phyloP scores from a whole-genome alignment of 805 yeast genomes.

The Kazachstania viticola region DNA sequence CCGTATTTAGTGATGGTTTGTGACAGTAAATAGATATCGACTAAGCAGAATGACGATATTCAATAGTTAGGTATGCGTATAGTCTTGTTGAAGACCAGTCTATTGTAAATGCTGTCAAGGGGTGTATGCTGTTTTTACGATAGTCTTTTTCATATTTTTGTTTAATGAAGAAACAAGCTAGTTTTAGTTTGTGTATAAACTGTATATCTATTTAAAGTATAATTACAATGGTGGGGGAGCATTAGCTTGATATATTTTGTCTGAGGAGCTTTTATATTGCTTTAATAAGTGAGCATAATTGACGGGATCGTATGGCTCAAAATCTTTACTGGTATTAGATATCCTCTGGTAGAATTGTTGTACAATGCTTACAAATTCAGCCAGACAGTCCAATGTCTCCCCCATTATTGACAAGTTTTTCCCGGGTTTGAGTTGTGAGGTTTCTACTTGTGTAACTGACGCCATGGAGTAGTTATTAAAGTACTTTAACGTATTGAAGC shows the following conservation, averaged over 20 bases:
- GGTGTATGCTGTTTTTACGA: no score
- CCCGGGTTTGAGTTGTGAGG: conserved; percentile 11
- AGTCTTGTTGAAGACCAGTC: no score
- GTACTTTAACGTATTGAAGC: conserved; percentile 36
- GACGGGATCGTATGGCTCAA: conserved; percentile 12
- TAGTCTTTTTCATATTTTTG: no score
- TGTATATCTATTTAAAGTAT: no score
- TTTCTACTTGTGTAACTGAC: conserved; percentile 14
- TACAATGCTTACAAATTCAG: conserved; percentile 25
- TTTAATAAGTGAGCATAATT: conserved; percentile 16
- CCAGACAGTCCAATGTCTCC: conserved; percentile 32
- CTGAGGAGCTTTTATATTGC: conserved; percentile 19
- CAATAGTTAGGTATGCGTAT: no score
- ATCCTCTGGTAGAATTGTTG: conserved; percentile 22
- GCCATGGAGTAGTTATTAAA: conserved; percentile 32
- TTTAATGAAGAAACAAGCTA: no score
- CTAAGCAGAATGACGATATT: no score
- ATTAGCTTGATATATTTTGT: conserved; percentile 22
- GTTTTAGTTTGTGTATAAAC: no score
- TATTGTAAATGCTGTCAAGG: no score
- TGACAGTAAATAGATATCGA: no score
- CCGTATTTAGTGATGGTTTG: no score
- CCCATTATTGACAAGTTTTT: conserved; percentile 32
- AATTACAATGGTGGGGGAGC: conserved; percentile 31
- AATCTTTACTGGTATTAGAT: conserved; percentile 15